Conservation (phyloP, 768 basidiomycete species). For the Obba rivulosa region DNA sequence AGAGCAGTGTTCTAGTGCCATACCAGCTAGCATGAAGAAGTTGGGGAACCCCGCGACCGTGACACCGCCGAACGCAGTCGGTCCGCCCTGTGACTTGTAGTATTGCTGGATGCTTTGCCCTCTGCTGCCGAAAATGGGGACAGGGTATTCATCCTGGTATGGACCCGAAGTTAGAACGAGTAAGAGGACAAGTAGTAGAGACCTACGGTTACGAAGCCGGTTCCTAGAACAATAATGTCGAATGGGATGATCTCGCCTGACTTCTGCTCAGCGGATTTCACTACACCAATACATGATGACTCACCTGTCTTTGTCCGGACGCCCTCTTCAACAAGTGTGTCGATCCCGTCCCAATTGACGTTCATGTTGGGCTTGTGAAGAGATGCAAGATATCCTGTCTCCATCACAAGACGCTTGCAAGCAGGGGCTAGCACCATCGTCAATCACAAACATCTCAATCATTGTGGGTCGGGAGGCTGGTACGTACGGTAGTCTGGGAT, state of each 20-base stretch:
- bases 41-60: conserved; percentile 32
- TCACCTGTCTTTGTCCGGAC: conserved; percentile 21
- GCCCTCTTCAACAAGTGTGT: conserved; percentile 13
- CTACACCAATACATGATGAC: too few species aligned
- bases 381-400: conserved; percentile 27
- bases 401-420: conserved; percentile 26
- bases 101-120: conserved; percentile 23
- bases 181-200: too few species aligned
- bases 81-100: conserved; percentile 25
- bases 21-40: conserved; percentile 28
- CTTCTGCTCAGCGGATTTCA: too few species aligned
- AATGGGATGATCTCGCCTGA: conserved; percentile 21
- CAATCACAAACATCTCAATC: neutral
- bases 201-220: conserved; percentile 28
- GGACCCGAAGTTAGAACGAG: neutral
- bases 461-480: neutral
- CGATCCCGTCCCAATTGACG: conserved; percentile 20
- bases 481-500: conserved; percentile 25
- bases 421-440: conserved; percentile 13
- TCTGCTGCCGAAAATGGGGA: conserved; percentile 18
- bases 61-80: conserved; percentile 30
- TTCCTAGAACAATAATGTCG: conserved; percentile 29
- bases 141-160: conserved; percentile 3
- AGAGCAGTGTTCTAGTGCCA: neutral
- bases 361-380: conserved; percentile 26